These are phyloP conservation scores for Daedalea quercina DNA, from an alignment of 768 basidiomycete species.

Conservation along the genomic window DNA sequence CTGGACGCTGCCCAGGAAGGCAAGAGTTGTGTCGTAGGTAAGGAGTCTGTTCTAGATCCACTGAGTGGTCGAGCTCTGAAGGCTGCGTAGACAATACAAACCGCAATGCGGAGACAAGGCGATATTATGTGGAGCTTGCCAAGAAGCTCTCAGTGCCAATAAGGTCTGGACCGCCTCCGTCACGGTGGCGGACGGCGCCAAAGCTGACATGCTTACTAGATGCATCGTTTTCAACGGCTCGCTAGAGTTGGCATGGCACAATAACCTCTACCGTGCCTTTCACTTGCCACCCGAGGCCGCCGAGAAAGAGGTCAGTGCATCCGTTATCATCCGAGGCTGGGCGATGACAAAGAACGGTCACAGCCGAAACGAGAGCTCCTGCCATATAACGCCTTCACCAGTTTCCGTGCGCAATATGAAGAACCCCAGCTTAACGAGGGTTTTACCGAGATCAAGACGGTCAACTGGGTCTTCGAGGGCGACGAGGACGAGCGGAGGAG, in stretches of 20 bases:
- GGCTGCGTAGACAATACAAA: slow-evolving; percentile 80
- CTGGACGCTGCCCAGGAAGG: slow-evolving; percentile 46
- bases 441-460: slow-evolving; percentile 64
- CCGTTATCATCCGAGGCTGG: background rate
- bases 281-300: slow-evolving; percentile 43
- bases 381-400: slow-evolving; percentile 52
- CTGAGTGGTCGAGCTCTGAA: background rate
- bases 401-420: slow-evolving; percentile 57
- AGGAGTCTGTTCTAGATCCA: slow-evolving; percentile 14
- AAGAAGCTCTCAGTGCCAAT: slow-evolving; percentile 44
- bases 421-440: slow-evolving; percentile 66
- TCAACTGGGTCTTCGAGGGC: slow-evolving; percentile 81
- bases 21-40: slow-evolving; percentile 74
- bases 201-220: slow-evolving; percentile 26
- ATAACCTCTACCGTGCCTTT: slow-evolving; percentile 83
- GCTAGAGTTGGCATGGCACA: slow-evolving; percentile 85
- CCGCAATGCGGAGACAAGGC: slow-evolving; percentile 61
- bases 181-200: background rate
- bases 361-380: slow-evolving; percentile 46
- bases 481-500: slow-evolving; percentile 56
- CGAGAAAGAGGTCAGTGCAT: slow-evolving; percentile 32
- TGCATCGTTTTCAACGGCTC: slow-evolving; percentile 74
- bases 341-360: slow-evolving; percentile 4
- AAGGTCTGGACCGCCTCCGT: slow-evolving; percentile 34
- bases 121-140: slow-evolving; percentile 65